Percentiles rank a stretch among this genome's conserved stretches.
These are phyloP conservation scores for Penicillium longicatenatum DNA, from an alignment of 495 filamentous ascomycete species.

Conservation along the genomic window DNA sequence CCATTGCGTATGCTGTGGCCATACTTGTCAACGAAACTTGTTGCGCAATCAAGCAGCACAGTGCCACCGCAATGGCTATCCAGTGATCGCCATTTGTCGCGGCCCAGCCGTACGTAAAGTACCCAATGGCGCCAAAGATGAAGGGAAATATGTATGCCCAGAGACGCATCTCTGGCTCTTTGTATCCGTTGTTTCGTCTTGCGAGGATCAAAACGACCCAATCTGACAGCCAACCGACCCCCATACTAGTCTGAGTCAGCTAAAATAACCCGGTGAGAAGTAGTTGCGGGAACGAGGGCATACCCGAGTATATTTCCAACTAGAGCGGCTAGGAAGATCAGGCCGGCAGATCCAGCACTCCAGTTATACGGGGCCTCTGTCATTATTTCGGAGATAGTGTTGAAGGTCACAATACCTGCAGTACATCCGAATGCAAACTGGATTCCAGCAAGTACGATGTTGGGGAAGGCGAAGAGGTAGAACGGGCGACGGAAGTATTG, in stretches of 20 bases:
- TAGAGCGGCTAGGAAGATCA: constrained; percentile 32
- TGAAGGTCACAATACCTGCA: constrained; percentile 37
- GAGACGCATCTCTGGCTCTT: constrained; percentile 40
- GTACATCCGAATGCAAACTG: constrained; percentile 38
- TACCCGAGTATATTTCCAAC: constrained; percentile 36
- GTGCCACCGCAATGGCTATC: constrained; percentile 35
- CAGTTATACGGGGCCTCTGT: constrained; percentile 36
- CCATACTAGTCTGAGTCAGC: constrained; percentile 24
- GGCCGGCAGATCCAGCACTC: constrained; percentile 28
- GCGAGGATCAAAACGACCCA: constrained; percentile 31
- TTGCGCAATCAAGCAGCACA: constrained; percentile 40
- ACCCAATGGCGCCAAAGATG: constrained; percentile 32
- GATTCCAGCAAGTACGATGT: constrained; percentile 35
- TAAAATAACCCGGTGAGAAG: not conserved
- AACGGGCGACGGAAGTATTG: constrained; percentile 41
- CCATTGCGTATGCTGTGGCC: constrained; percentile 44
- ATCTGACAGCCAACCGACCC: constrained; percentile 32
- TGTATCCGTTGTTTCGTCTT: constrained; percentile 34
- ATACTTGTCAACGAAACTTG: constrained; percentile 39
- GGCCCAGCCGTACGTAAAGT: constrained; percentile 38
- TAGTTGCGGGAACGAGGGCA: not conserved
- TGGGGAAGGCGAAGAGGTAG: constrained; percentile 38
- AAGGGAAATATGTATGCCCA: constrained; percentile 31
- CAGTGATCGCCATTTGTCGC: constrained; percentile 33
- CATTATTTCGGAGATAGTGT: constrained; percentile 40